A percentile compares a stretch with the other conserved stretches of the same genome.
These are phyloP conservation scores for Pyricularia pennisetigena DNA, from an alignment of 2,329 filamentous ascomycete genomes.

Conservation along the genomic window DNA sequence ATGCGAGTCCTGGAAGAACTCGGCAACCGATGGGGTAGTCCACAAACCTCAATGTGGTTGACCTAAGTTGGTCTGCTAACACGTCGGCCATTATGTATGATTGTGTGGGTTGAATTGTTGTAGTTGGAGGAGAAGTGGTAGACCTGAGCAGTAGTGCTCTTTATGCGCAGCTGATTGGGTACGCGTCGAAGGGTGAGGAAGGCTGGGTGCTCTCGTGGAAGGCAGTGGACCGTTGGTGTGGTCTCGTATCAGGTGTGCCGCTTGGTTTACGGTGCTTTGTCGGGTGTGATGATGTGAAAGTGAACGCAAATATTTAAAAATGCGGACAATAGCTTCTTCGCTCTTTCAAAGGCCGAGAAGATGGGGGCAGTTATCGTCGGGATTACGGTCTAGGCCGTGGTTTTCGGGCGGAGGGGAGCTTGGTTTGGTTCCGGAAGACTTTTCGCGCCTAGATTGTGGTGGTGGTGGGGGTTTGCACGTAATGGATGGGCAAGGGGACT, in stretches of 20 bases:
- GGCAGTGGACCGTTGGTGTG: neutral
- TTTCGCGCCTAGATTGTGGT: neutral
- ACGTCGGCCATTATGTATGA: slow-evolving; percentile 30
- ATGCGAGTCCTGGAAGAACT: neutral
- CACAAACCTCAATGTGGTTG: slow-evolving; percentile 32
- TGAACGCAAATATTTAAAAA: neutral
- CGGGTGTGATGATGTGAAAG: neutral
- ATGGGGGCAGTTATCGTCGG: neutral
- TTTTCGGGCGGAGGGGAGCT: neutral
- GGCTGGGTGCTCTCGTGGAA: neutral
- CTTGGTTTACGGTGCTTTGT: neutral
- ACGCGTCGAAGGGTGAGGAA: neutral
- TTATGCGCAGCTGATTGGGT: neutral
- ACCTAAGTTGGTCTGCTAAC: slow-evolving; percentile 42
- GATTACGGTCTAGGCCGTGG: neutral
- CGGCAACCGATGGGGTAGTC: slow-evolving; percentile 1
- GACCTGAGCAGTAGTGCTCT: neutral
- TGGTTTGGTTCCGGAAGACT: neutral
- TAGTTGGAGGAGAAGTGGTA: neutral
- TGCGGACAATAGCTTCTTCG: neutral
- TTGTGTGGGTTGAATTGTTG: neutral
- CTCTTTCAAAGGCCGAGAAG: neutral
- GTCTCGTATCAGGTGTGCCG: neutral
- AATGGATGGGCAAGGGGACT: neutral
- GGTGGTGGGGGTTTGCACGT: neutral